Conservation (phyloP, 257 asterid species). For the Solanum appendiculatum region DNA sequence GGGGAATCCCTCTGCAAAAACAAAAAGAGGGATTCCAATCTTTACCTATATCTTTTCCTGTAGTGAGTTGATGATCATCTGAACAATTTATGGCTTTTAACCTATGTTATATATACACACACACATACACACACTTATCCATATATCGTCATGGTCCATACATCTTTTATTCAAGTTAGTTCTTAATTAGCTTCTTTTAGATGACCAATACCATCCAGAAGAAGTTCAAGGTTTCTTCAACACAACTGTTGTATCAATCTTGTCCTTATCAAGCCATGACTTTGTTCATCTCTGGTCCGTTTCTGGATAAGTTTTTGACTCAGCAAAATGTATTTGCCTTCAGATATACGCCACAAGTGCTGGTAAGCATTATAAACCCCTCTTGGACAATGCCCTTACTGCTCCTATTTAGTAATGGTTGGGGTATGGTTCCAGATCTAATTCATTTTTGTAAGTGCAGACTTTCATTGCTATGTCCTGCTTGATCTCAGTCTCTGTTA, state of each 20-base stretch:
- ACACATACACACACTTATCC: not conserved
- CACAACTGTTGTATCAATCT: conserved; percentile 83
- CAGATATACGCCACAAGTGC: conserved; percentile 55
- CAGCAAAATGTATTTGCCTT: conserved; percentile 63
- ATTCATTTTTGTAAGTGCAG: conserved; percentile 28
- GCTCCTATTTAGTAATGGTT: not conserved
- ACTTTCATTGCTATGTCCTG: conserved; percentile 59
- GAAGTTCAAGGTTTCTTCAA: conserved; percentile 72
- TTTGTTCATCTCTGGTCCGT: conserved; percentile 77
- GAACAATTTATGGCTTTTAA: not conserved
- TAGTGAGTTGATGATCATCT: not conserved
- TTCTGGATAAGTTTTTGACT: conserved; percentile 70
- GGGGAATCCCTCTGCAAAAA: not conserved
- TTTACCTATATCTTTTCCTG: not conserved
- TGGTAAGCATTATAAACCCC: conserved; percentile 35
- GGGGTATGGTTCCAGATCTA: conserved; percentile 14
- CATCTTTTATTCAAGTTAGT: not conserved
- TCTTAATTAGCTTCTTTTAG: conserved; percentile 55
- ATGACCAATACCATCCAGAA: conserved; percentile 97
- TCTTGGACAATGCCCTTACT: not conserved
- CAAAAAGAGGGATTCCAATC: not conserved
- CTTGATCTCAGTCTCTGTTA: conserved; percentile 62
- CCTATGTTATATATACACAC: not conserved
- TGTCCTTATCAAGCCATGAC: conserved; percentile 72
- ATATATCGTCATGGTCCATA: not conserved